Evolutionary conservation across 768 basidiomycete genomes (phyloP).

Genomic region (Floccularia luteovirens): DNA sequence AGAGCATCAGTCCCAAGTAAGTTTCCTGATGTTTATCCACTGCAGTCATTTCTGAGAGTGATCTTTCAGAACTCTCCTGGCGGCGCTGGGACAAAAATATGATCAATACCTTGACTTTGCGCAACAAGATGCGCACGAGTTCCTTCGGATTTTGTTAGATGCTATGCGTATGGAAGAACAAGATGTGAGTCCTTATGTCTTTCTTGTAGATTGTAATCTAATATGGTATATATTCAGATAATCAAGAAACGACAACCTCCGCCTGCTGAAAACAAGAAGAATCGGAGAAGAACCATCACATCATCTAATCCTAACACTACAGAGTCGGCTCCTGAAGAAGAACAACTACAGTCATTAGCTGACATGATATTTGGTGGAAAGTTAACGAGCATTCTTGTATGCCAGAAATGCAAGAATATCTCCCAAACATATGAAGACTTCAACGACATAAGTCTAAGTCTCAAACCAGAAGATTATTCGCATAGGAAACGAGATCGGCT

Average conservation of each 20-base stretch:
- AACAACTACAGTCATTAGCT: conserved; percentile 60
- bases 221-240: conserved; percentile 34
- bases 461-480: conserved; percentile 72
- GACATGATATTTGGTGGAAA: conserved; percentile 90
- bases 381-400: conserved; percentile 87
- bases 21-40: conserved; percentile 15
- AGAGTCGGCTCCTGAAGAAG: conserved; percentile 26
- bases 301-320: conserved; percentile 6
- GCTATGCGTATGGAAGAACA: conserved; percentile 93
- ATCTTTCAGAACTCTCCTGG: conserved; percentile 46
- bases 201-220: background rate
- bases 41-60: no score
- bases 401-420: conserved; percentile 89
- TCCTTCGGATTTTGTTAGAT: conserved; percentile 82
- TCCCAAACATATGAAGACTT: conserved; percentile 93
- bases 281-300: conserved; percentile 28
- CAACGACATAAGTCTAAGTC: conserved; percentile 85
- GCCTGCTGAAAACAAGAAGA: conserved; percentile 23
- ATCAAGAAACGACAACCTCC: conserved; percentile 69
- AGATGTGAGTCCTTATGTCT: conserved; percentile 50
- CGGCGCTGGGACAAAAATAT: conserved; percentile 73
- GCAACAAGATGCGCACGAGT: conserved; percentile 96
- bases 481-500: conserved; percentile 68
- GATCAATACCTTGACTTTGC: conserved; percentile 93
- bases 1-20: conserved; percentile 62